phyloP scores from a whole-genome alignment of 495 filamentous ascomycete genomes.

The Penicillium angulare region DNA sequence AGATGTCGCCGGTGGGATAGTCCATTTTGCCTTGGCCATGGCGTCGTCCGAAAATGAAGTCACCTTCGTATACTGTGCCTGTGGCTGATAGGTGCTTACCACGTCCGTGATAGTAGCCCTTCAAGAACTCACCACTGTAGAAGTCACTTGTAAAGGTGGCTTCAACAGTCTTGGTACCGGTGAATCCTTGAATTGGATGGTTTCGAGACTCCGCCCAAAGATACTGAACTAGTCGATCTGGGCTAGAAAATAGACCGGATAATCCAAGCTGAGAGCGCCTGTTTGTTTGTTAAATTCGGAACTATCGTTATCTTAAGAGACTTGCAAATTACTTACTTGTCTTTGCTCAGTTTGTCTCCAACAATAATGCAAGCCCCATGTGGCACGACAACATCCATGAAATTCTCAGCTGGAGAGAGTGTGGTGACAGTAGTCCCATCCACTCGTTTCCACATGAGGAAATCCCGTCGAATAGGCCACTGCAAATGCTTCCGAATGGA shows the following conservation, averaged over 20 bases:
- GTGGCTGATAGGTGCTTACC: conserved; percentile 54
- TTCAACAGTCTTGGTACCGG: conserved; percentile 41
- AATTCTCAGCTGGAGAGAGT: conserved; percentile 40
- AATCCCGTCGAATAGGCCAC: conserved; percentile 38
- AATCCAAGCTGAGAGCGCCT: conserved; percentile 38
- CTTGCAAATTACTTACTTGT: conserved; percentile 30
- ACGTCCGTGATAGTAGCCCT: conserved; percentile 50
- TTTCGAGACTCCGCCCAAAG: conserved; percentile 43
- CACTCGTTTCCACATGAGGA: conserved; percentile 46
- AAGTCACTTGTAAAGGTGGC: conserved; percentile 49
- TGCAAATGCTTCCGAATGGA: conserved; percentile 40
- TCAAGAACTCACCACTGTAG: conserved; percentile 47
- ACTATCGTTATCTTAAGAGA: too few species aligned
- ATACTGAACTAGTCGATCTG: conserved; percentile 46
- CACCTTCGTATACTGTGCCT: conserved; percentile 55
- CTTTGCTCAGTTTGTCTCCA: conserved; percentile 42
- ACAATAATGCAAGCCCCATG: conserved; percentile 47
- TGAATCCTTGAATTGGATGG: conserved; percentile 47
- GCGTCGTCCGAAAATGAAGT: conserved; percentile 51
- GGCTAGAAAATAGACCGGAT: conserved; percentile 43
- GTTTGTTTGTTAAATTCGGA: not conserved
- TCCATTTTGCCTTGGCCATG: conserved; percentile 57
- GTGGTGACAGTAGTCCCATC: conserved; percentile 39
- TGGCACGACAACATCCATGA: conserved; percentile 33
- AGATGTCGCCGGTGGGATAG: conserved; percentile 62